Percentiles rank a stretch among this genome's conserved stretches.
Conservation (phyloP, 352 stramenopile genomes). For the Pythium insidiosum region DNA sequence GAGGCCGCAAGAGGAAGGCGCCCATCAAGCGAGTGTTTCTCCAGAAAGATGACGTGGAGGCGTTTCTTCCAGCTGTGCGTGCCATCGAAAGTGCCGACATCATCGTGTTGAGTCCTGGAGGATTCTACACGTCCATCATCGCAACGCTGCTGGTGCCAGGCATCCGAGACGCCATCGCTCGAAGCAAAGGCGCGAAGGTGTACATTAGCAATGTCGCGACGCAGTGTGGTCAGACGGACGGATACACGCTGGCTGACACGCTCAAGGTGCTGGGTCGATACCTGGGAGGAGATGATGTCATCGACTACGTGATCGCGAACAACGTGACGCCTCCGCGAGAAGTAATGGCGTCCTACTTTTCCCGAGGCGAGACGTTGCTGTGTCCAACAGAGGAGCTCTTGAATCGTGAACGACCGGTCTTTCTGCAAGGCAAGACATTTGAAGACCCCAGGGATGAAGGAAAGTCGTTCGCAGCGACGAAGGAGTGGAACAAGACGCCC, state of each 20-base stretch:
- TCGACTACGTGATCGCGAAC: conserved; percentile 85
- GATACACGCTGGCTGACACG: conserved; percentile 63
- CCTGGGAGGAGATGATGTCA: conserved; percentile 55
- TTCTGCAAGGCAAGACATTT: conserved; percentile 76
- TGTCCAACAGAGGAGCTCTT: conserved; percentile 56
- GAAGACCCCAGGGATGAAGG: conserved; percentile 47
- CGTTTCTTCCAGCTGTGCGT: conserved; percentile 63
- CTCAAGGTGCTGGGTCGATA: conserved; percentile 59
- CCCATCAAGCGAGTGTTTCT: conserved; percentile 81
- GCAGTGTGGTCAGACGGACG: conserved; percentile 75
- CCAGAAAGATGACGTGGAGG: conserved; percentile 59
- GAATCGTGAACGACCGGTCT: conserved; percentile 39
- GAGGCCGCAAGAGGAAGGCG: conserved; percentile 51
- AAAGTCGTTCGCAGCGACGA: conserved; percentile 15
- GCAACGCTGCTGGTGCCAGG: conserved; percentile 68
- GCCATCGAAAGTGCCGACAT: conserved; percentile 83
- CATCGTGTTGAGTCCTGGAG: conserved; percentile 71
- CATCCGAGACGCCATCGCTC: conserved; percentile 70
- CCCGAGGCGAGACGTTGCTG: conserved; percentile 65
- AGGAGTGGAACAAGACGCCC: conserved; percentile 73
- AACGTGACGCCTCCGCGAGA: conserved; percentile 48
- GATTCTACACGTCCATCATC: conserved; percentile 86
- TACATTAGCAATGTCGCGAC: conserved; percentile 86
- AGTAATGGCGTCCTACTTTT: conserved; percentile 53
- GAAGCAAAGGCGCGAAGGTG: conserved; percentile 57